Conservation (phyloP, 805 yeast species). For the Pichia nanzhaoensis region DNA sequence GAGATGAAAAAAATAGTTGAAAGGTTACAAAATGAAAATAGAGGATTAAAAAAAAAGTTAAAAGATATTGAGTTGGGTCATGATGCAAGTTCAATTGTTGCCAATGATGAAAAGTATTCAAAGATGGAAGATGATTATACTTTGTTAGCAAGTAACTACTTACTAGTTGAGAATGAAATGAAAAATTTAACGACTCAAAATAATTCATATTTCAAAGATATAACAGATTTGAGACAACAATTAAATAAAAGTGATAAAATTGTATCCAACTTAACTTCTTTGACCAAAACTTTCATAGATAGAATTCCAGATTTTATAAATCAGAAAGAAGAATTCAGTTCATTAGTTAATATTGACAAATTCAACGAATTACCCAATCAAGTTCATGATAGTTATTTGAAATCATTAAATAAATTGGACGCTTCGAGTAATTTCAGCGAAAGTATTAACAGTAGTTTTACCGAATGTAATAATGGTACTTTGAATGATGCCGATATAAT, state of each 20-base stretch:
- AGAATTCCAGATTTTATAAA: constrained; percentile 12
- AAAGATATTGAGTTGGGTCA: constrained; percentile 17
- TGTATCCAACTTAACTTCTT: not conserved
- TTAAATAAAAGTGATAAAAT: constrained; percentile 5
- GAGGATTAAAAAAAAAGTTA: constrained; percentile 11
- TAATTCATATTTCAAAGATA: constrained; percentile 7
- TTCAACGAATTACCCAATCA: constrained; percentile 8
- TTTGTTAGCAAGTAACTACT: constrained; percentile 8
- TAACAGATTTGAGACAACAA: constrained; percentile 9
- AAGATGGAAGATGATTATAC: constrained; percentile 10
- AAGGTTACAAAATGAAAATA: constrained; percentile 15
- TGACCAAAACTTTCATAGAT: constrained; percentile 9
- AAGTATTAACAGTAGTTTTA: too few species aligned
- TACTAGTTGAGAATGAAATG: constrained; percentile 6
- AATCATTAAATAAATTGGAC: constrained; percentile 7
- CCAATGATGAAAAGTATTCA: constrained; percentile 13
- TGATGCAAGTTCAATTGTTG: constrained; percentile 10
- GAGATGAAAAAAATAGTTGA: constrained; percentile 8
- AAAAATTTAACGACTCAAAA: constrained; percentile 14
- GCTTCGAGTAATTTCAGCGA: not conserved
- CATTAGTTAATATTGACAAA: constrained; percentile 2
- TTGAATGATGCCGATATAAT: constrained; percentile 24
- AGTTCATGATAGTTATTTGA: constrained; percentile 5
- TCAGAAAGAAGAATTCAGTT: constrained; percentile 5
- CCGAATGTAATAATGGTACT: constrained; percentile 13